Evolutionary conservation across 441 rosid genomes (phyloP).

Genomic region (Pelargonium cotyledonis): DNA sequence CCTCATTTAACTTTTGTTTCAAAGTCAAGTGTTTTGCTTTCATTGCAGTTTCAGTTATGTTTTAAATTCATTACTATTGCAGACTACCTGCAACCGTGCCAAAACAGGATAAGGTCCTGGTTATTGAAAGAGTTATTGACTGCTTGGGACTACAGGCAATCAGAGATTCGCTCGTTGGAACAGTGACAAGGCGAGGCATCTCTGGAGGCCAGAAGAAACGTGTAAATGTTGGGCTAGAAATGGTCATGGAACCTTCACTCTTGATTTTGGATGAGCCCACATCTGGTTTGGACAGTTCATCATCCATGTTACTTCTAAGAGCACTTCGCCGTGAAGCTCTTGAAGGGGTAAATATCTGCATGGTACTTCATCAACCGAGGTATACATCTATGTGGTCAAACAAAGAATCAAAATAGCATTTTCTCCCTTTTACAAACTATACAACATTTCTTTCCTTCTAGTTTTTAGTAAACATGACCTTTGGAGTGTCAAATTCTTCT

Average conservation of each 20-base stretch:
- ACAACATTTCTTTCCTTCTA: conserved; percentile 1
- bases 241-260: conserved; percentile 99
- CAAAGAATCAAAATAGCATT: too few species aligned
- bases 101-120: conserved; percentile 71
- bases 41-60: conserved; percentile 11
- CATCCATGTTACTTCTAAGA: conserved; percentile 77
- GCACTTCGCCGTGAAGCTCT: conserved; percentile 96
- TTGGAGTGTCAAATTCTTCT: too few species aligned
- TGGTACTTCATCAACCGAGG: conserved; percentile 98
- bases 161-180: conserved; percentile 88
- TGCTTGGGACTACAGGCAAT: conserved; percentile 72
- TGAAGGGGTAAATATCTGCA: conserved; percentile 91
- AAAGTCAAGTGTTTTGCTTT: conserved; percentile 11
- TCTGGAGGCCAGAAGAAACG: conserved; percentile 98
- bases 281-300: conserved; percentile 93
- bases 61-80: conserved; percentile 18
- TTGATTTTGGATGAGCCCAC: conserved; percentile 94
- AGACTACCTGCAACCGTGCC: conserved; percentile 72
- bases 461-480: too few species aligned
- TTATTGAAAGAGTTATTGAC: conserved; percentile 89
- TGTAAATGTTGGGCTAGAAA: conserved; percentile 94
- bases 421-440: too few species aligned
- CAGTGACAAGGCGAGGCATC: conserved; percentile 90
- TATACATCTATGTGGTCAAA: conserved; percentile 13
- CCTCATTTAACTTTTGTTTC: conserved; percentile 6